A percentile compares a stretch with the other conserved stretches of the same genome.
These are phyloP conservation scores for Nannizzia gypsea DNA, from an alignment of 2,329 filamentous ascomycete genomes.

Conservation along the genomic window DNA sequence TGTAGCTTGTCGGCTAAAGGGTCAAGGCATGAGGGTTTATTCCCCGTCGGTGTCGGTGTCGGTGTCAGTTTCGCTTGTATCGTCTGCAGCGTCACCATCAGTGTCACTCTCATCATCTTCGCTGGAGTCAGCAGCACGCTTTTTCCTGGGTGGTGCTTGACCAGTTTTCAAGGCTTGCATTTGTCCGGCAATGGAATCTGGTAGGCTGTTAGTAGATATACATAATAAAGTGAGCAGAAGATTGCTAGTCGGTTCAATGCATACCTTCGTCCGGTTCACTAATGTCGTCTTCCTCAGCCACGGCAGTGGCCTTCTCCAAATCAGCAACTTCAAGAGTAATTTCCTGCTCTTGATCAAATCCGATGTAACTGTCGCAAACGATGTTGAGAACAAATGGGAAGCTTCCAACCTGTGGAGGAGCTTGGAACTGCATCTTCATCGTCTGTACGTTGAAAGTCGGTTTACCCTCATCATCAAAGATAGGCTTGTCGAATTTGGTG, in stretches of 20 bases:
- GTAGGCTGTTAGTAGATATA: constrained; percentile 19
- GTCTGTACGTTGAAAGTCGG: constrained; percentile 94
- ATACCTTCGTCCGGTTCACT: constrained; percentile 95
- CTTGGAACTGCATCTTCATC: constrained; percentile 91
- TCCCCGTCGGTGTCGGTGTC: constrained; percentile 76
- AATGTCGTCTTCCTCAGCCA: constrained; percentile 84
- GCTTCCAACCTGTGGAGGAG: constrained; percentile 79
- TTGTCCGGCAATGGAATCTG: constrained; percentile 80
- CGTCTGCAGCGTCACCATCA: constrained; percentile 49
- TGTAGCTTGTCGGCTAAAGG: neutral
- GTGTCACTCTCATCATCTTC: constrained; percentile 52
- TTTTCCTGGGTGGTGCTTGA: constrained; percentile 44
- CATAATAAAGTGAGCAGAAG: neutral
- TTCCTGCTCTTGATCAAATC: constrained; percentile 85
- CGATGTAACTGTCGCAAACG: constrained; percentile 88
- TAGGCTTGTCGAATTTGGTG: constrained; percentile 76
- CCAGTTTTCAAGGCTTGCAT: constrained; percentile 76
- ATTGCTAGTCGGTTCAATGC: constrained; percentile 23
- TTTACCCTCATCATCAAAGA: constrained; percentile 66
- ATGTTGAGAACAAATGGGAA: constrained; percentile 94
- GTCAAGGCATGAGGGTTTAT: constrained; percentile 15
- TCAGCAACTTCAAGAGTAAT: constrained; percentile 84
- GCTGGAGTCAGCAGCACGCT: constrained; percentile 46
- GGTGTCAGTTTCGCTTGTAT: constrained; percentile 47
- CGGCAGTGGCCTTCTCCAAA: constrained; percentile 66